phyloP scores from a whole-genome alignment of 208 protist genomes.

The Leishmania braziliensis region DNA sequence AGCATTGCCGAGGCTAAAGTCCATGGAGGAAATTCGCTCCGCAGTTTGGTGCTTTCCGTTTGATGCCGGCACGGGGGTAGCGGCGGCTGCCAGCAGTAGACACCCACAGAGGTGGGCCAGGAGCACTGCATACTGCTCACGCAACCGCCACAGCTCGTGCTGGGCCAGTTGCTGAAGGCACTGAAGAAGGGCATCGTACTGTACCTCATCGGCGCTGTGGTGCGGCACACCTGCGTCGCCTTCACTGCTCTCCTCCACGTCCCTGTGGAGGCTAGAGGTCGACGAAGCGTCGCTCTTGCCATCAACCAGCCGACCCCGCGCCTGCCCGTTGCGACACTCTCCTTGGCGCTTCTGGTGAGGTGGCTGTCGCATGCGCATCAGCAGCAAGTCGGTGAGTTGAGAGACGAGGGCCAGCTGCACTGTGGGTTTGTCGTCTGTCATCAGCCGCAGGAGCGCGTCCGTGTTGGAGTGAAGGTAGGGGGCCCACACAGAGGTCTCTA shows the following conservation, averaged over 20 bases:
- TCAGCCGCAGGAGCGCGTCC: conserved; percentile 51
- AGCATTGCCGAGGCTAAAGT: background rate
- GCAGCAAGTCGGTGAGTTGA: conserved; percentile 59
- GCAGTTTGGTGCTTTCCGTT: background rate
- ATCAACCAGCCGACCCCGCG: conserved; percentile 3
- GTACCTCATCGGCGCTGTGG: conserved; percentile 35
- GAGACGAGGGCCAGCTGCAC: conserved; percentile 74
- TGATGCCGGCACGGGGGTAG: background rate
- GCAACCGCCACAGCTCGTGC: conserved; percentile 81
- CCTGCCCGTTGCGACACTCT: conserved; percentile 3
- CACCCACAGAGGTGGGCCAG: conserved; percentile 60
- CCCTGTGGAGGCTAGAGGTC: background rate
- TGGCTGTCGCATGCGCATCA: conserved; percentile 22
- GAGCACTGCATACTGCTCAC: conserved; percentile 63
- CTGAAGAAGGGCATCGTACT: conserved; percentile 46
- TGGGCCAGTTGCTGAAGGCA: conserved; percentile 53
- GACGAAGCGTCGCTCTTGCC: conserved; percentile 1
- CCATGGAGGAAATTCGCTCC: background rate
- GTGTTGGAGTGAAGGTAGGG: conserved; percentile 47
- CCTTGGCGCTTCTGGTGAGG: background rate
- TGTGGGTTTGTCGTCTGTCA: conserved; percentile 55
- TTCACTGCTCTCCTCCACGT: background rate
- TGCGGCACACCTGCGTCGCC: background rate
- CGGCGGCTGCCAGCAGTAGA: conserved; percentile 43
- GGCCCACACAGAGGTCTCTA: conserved; percentile 25